Evolutionary conservation across 306 rosid species (phyloP).

Genomic region (Arachis stenosperma): DNA sequence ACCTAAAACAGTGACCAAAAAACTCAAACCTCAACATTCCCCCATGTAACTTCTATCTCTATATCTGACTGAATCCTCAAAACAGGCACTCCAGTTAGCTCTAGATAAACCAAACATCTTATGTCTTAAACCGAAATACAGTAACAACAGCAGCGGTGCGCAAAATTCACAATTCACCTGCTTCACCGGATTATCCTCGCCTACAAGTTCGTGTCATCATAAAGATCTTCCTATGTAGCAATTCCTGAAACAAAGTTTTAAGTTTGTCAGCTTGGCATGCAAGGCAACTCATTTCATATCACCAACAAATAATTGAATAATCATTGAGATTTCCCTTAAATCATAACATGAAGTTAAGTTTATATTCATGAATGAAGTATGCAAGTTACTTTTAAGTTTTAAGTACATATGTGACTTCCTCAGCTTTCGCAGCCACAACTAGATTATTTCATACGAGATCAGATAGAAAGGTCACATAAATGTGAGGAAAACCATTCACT

Average conservation of each 20-base stretch:
- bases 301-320: neutral
- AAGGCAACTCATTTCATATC: constrained; percentile 7
- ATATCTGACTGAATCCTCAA: constrained; percentile 74
- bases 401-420: neutral
- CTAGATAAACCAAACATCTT: constrained; percentile 72
- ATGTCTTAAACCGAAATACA: constrained; percentile 55
- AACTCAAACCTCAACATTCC: constrained; percentile 90
- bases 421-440: constrained; percentile 11
- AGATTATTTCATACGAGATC: constrained; percentile 13
- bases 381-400: neutral
- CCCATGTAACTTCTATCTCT: constrained; percentile 68
- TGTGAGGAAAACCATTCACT: constrained; percentile 2
- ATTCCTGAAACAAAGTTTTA: constrained; percentile 62
- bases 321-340: neutral
- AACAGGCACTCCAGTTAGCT: constrained; percentile 78
- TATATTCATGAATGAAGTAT: neutral
- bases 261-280: constrained; percentile 37
- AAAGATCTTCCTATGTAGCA: constrained; percentile 69
- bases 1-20: constrained; percentile 64
- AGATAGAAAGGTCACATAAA: constrained; percentile 11
- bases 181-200: constrained; percentile 69
- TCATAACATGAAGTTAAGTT: too few relatives aligned
- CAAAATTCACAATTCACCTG: constrained; percentile 85
- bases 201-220: constrained; percentile 67
- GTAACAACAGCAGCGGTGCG: constrained; percentile 62